A percentile compares a stretch with the other conserved stretches of the same genome.
These are phyloP conservation scores for Escovopsis sp. DNA, from an alignment of 2,329 filamentous ascomycete species.

Conservation along the genomic window DNA sequence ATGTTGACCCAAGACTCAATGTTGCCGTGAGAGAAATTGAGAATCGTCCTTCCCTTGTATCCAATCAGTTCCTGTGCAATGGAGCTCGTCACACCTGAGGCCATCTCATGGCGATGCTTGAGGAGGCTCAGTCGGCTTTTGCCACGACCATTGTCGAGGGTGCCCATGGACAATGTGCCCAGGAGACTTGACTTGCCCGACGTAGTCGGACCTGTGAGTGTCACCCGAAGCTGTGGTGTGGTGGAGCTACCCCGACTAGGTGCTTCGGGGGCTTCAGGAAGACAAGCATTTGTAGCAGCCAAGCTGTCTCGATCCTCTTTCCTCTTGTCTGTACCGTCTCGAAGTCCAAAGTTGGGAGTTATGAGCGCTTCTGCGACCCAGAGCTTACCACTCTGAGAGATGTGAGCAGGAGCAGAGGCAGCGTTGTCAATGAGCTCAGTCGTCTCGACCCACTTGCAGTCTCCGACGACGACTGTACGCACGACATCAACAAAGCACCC, in stretches of 20 bases:
- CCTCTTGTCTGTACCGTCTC: constrained; percentile 2
- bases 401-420: constrained; percentile 9
- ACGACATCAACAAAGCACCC: constrained; percentile 75
- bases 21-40: constrained; percentile 79
- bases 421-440: constrained; percentile 16
- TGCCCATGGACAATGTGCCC: constrained; percentile 76
- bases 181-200: constrained; percentile 87
- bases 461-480: constrained; percentile 70
- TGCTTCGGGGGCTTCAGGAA: constrained; percentile 8
- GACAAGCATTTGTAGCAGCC: not conserved
- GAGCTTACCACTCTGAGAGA: constrained; percentile 37
- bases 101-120: constrained; percentile 87
- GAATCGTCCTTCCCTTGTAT: constrained; percentile 47
- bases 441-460: constrained; percentile 58
- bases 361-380: constrained; percentile 86
- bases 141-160: constrained; percentile 80
- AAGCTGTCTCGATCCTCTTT: not conserved
- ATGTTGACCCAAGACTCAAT: constrained; percentile 92
- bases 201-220: constrained; percentile 74
- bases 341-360: constrained; percentile 49
- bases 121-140: constrained; percentile 78
- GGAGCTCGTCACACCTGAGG: constrained; percentile 83
- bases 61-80: constrained; percentile 89
- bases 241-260: constrained; percentile 33
- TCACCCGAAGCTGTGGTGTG: constrained; percentile 68